phyloP scores from a whole-genome alignment of 495 filamentous ascomycete species.

The Neurospora sp. region DNA sequence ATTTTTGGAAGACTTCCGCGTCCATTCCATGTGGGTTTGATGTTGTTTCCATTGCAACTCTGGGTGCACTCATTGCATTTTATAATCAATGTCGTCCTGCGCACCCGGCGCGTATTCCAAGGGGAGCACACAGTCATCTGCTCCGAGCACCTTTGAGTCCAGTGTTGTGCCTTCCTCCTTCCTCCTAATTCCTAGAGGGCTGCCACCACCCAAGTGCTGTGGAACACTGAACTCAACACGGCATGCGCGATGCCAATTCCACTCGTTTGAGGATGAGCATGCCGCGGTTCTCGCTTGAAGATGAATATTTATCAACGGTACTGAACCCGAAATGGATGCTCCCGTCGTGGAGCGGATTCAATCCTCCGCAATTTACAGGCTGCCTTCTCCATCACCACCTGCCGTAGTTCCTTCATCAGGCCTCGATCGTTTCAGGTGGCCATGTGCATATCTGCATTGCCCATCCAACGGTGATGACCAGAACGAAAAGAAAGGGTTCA shows the following conservation, averaged over 20 bases:
- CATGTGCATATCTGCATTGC: not conserved
- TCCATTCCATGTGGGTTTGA: conserved; percentile 9
- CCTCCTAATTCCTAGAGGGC: not conserved
- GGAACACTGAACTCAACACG: not conserved
- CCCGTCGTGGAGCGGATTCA: not conserved
- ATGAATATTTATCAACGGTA: not conserved
- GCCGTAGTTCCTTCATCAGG: not conserved
- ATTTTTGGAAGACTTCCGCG: conserved; percentile 6
- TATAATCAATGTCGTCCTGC: not conserved
- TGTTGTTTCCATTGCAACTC: not conserved
- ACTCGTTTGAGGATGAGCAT: not conserved
- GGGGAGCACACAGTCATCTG: not conserved
- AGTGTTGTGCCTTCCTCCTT: not conserved
- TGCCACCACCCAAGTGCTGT: not conserved
- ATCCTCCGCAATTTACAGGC: not conserved
- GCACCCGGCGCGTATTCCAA: not conserved
- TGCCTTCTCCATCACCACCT: not conserved
- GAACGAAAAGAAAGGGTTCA: not conserved
- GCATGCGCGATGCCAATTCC: not conserved
- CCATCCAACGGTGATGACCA: not conserved
- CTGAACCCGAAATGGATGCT: not conserved
- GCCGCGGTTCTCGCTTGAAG: not conserved
- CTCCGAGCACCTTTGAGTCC: not conserved
- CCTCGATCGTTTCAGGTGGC: not conserved
- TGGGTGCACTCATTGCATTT: not conserved